These are phyloP conservation scores for Daphne laureola DNA, from an alignment of 441 rosid genomes.

Conservation along the genomic window DNA sequence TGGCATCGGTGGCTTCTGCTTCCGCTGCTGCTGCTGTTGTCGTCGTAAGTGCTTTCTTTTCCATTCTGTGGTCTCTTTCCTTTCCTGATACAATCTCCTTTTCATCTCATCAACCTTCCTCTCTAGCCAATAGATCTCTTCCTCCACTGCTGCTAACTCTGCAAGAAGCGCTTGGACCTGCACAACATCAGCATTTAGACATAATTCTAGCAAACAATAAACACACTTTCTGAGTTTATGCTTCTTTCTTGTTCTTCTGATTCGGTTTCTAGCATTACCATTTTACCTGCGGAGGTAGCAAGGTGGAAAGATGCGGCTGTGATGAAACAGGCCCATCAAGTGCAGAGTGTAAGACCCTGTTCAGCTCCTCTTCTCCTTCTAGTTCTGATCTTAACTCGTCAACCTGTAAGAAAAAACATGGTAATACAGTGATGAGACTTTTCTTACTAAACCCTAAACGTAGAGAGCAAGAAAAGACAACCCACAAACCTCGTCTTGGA, in stretches of 20 bases:
- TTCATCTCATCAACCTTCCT: conserved; percentile 57
- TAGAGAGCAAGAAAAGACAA: too few relatives aligned
- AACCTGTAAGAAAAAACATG: conserved; percentile 31
- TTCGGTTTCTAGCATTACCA: too few relatives aligned
- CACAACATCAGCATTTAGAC: neutral
- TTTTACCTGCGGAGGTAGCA: conserved; percentile 57
- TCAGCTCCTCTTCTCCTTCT: conserved; percentile 48
- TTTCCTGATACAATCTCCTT: conserved; percentile 48
- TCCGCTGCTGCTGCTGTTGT: conserved; percentile 19
- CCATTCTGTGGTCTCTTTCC: conserved; percentile 40
- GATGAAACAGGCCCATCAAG: conserved; percentile 42
- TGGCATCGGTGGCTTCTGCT: conserved; percentile 22
- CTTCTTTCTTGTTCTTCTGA: neutral
- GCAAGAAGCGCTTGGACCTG: conserved; percentile 60
- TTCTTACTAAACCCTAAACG: too few relatives aligned
- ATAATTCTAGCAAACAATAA: neutral
- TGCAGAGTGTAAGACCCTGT: conserved; percentile 42
- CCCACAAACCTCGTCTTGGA: conserved; percentile 45
- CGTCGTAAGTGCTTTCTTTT: conserved; percentile 26
- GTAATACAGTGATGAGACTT: neutral
- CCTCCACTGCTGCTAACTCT: conserved; percentile 66
- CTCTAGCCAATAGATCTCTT: conserved; percentile 72
- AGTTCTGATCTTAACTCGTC: conserved; percentile 49
- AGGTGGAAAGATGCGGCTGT: conserved; percentile 41
- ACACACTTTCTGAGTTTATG: neutral